A percentile compares a stretch with the other conserved stretches of the same genome.
Conservation (phyloP, 1,284 basidiomycete species). For the Amylostereum areolatum region DNA sequence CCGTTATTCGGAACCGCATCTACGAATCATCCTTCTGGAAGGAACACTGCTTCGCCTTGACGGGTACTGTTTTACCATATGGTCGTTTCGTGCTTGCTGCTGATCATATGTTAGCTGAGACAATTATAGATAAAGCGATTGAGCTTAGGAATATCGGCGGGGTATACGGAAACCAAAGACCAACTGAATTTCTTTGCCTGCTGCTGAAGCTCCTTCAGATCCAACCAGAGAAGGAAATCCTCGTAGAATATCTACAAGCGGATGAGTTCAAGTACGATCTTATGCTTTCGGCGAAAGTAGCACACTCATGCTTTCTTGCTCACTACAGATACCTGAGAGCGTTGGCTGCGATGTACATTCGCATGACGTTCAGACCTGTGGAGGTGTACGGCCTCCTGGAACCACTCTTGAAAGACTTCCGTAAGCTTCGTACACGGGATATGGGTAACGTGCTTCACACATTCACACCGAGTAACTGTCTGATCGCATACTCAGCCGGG, state of each 20-base stretch:
- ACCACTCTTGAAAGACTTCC: slow-evolving; percentile 89
- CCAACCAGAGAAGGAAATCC: slow-evolving; percentile 94
- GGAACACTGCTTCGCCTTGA: slow-evolving; percentile 91
- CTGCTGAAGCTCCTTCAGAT: slow-evolving; percentile 93
- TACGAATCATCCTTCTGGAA: slow-evolving; percentile 98
- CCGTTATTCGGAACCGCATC: slow-evolving; percentile 92
- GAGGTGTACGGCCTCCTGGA: slow-evolving; percentile 94
- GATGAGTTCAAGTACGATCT: slow-evolving; percentile 95
- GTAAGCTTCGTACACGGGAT: slow-evolving; percentile 80
- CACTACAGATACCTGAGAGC: slow-evolving; percentile 81
- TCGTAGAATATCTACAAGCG: slow-evolving; percentile 90
- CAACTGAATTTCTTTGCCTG: slow-evolving; percentile 89
- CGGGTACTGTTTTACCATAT: slow-evolving; percentile 42
- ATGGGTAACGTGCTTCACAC: slow-evolving; percentile 52
- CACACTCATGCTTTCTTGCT: slow-evolving; percentile 1
- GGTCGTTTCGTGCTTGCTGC: slow-evolving; percentile 1
- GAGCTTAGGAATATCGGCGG: slow-evolving; percentile 84
- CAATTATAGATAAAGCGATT: slow-evolving; percentile 89
- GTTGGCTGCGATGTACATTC: slow-evolving; percentile 89
- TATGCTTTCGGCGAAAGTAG: background rate
- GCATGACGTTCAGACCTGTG: slow-evolving; percentile 86
- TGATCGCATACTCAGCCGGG: slow-evolving; percentile 44
- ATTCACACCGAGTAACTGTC: background rate
- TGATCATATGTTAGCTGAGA: slow-evolving; percentile 59
- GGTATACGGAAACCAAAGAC: slow-evolving; percentile 88